These are phyloP conservation scores for Xylariaceae sp. DNA, from an alignment of 2,329 filamentous ascomycete species.

Conservation along the genomic window DNA sequence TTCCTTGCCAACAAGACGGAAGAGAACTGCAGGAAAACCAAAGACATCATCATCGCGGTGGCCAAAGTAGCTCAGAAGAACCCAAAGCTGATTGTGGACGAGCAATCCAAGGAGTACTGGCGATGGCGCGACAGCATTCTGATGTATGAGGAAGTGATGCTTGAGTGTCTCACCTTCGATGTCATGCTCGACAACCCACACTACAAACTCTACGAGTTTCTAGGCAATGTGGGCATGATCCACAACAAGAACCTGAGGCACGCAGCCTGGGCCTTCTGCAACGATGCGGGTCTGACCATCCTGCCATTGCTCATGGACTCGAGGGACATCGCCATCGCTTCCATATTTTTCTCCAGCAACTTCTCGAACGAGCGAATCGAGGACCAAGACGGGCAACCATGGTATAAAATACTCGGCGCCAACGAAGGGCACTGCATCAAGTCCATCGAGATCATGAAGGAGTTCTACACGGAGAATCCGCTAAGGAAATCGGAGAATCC, in stretches of 20 bases:
- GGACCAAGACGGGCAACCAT: conserved; percentile 70
- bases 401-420: conserved; percentile 81
- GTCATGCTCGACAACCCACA: conserved; percentile 88
- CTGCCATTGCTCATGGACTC: conserved; percentile 78
- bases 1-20: conserved; percentile 97
- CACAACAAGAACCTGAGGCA: conserved; percentile 81
- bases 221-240: conserved; percentile 67
- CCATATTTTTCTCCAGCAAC: conserved; percentile 81
- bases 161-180: conserved; percentile 92
- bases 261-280: conserved; percentile 88
- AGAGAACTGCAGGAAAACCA: conserved; percentile 94
- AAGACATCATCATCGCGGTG: conserved; percentile 88
- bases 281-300: conserved; percentile 80
- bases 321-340: conserved; percentile 75
- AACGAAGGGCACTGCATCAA: conserved; percentile 65
- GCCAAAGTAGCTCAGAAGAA: conserved; percentile 96
- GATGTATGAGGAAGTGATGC: conserved; percentile 84
- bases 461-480: conserved; percentile 63
- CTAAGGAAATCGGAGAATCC: conserved; percentile 53
- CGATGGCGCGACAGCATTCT: conserved; percentile 93
- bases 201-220: conserved; percentile 74
- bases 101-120: conserved; percentile 98
- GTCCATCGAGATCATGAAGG: conserved; percentile 73
- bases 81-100: conserved; percentile 78
- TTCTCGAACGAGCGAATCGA: conserved; percentile 72